These are phyloP conservation scores for Discostella stelligera DNA, from an alignment of 352 stramenopile species.

Conservation along the genomic window DNA sequence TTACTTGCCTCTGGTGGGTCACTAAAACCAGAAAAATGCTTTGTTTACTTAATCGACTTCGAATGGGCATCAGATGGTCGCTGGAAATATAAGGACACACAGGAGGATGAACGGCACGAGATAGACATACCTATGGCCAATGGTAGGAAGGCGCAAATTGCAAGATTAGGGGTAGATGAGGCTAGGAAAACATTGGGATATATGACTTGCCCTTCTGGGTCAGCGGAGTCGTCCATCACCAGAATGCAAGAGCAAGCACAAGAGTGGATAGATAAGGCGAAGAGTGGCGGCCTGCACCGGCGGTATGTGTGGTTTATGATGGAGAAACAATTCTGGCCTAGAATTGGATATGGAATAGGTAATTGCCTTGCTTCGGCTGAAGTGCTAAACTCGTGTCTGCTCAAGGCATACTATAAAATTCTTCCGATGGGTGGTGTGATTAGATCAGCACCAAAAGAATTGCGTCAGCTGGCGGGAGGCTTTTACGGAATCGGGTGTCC, in stretches of 20 bases:
- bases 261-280: neutral
- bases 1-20: constrained; percentile 2
- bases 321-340: neutral
- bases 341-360: neutral
- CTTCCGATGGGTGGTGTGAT: neutral
- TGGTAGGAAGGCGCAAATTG: neutral
- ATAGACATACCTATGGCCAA: neutral
- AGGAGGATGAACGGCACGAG: neutral
- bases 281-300: neutral
- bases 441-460: neutral
- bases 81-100: neutral
- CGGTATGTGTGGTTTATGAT: no score
- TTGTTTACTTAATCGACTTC: neutral
- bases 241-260: neutral
- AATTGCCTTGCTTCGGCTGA: neutral
- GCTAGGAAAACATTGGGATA: neutral
- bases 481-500: neutral
- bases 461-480: neutral
- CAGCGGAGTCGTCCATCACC: neutral
- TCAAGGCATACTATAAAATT: neutral
- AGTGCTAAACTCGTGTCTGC: neutral
- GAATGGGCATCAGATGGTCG: neutral
- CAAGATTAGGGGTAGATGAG: neutral
- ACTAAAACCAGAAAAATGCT: constrained; percentile 2
- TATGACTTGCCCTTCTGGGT: neutral